These are phyloP conservation scores for Sordariomycetes sp. DNA, from an alignment of 2,329 filamentous ascomycete genomes.

Conservation along the genomic window DNA sequence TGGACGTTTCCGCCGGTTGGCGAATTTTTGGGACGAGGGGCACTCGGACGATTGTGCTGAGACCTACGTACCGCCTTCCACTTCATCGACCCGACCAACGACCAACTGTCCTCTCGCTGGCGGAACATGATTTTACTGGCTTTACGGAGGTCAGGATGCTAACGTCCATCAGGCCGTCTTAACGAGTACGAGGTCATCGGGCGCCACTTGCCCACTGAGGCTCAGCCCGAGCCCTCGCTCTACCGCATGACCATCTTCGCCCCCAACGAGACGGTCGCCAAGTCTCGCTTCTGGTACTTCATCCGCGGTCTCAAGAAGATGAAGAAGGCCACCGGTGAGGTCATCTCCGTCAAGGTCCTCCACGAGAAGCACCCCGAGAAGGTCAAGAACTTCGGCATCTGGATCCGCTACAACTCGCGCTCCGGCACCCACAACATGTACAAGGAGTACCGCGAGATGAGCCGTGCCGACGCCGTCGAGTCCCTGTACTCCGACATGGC, in stretches of 20 bases:
- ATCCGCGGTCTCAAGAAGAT: slow-evolving; percentile 98
- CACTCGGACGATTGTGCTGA: too few species aligned
- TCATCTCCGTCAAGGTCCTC: slow-evolving; percentile 96
- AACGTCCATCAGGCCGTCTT: slow-evolving; percentile 73
- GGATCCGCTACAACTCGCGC: slow-evolving; percentile 99
- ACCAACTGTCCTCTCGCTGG: too few species aligned
- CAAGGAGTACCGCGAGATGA: slow-evolving; percentile 99
- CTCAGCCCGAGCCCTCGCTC: slow-evolving; percentile 94
- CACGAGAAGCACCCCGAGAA: slow-evolving; percentile 97
- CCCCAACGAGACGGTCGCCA: slow-evolving; percentile 94
- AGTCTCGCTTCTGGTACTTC: slow-evolving; percentile 99
- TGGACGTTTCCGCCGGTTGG: too few species aligned
- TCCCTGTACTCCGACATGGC: slow-evolving; percentile 99
- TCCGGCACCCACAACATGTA: slow-evolving; percentile 99
- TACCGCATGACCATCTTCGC: slow-evolving; percentile 99
- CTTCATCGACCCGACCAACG: neutral
- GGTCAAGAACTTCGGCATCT: slow-evolving; percentile 99
- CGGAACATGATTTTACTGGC: neutral
- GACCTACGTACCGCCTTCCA: too few species aligned
- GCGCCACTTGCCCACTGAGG: slow-evolving; percentile 96
- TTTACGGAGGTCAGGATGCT: neutral
- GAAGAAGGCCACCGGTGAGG: slow-evolving; percentile 99
- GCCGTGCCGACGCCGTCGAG: slow-evolving; percentile 89
- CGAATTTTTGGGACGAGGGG: too few species aligned
- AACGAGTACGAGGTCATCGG: slow-evolving; percentile 99